These are phyloP conservation scores for Plectosphaerella plurivora DNA, from an alignment of 2,329 filamentous ascomycete species.

Conservation along the genomic window DNA sequence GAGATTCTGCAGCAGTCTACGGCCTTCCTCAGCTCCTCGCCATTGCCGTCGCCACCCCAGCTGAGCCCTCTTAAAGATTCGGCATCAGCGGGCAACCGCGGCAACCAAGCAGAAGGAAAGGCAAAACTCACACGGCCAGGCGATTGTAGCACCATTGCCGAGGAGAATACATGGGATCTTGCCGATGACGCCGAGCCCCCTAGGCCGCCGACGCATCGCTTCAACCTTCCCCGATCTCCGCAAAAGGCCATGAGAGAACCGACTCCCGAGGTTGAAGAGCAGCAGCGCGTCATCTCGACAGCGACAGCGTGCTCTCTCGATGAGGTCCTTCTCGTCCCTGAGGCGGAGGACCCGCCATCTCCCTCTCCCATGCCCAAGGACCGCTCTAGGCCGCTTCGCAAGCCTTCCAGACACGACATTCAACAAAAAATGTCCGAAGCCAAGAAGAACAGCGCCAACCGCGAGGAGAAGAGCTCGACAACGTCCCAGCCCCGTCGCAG, in stretches of 20 bases:
- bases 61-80: slow-evolving; percentile 46
- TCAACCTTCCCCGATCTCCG: slow-evolving; percentile 21
- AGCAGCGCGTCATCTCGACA: slow-evolving; percentile 5
- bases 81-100: slow-evolving; percentile 34
- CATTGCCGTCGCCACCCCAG: slow-evolving; percentile 41
- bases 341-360: slow-evolving; percentile 1
- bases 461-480: background rate
- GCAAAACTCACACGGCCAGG: slow-evolving; percentile 24
- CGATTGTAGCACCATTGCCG: slow-evolving; percentile 40
- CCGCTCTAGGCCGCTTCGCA: background rate
- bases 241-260: slow-evolving; percentile 17
- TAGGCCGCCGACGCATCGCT: slow-evolving; percentile 27
- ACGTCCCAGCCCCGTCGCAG: background rate
- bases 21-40: slow-evolving; percentile 37
- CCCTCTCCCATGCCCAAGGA: slow-evolving; percentile 1
- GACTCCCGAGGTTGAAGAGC: slow-evolving; percentile 7
- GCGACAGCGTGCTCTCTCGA: slow-evolving; percentile 18
- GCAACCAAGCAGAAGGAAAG: slow-evolving; percentile 16
- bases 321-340: slow-evolving; percentile 15
- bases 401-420: background rate
- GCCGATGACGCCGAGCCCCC: slow-evolving; percentile 20
- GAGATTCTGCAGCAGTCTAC: slow-evolving; percentile 40
- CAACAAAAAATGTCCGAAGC: slow-evolving; percentile 1
- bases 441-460: slow-evolving; percentile 6
- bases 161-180: slow-evolving; percentile 43